Evolutionary conservation across 2,329 filamentous ascomycete genomes (phyloP).

Genomic region (Cladophialophora immunda): DNA sequence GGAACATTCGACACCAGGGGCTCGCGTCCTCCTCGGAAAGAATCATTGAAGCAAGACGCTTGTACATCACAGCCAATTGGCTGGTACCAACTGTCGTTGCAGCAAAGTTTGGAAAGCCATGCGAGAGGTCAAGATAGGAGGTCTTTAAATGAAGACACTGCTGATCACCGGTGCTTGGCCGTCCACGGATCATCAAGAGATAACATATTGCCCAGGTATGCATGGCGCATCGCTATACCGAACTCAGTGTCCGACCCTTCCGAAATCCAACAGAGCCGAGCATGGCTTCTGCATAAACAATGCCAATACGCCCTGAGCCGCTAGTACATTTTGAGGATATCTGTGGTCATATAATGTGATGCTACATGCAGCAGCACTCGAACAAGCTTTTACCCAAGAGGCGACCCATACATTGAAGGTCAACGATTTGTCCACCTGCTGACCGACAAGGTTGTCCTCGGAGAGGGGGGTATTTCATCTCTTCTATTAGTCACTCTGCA

Average conservation of each 20-base stretch:
- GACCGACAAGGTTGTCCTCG: neutral
- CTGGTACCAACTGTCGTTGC: neutral
- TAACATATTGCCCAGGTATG: neutral
- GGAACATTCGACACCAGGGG: neutral
- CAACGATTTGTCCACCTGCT: constrained; percentile 9
- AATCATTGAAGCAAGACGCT: neutral
- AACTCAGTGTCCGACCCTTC: constrained; percentile 4
- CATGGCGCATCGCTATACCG: neutral
- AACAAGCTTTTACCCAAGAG: constrained; percentile 23
- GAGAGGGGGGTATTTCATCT: neutral
- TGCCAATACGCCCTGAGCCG: constrained; percentile 7
- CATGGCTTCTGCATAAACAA: neutral
- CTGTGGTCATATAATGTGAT: neutral
- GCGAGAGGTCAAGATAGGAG: neutral
- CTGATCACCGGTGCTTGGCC: neutral
- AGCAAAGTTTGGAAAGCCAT: neutral
- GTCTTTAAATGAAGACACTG: neutral
- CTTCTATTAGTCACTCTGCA: neutral
- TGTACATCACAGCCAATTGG: neutral
- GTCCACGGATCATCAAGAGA: neutral
- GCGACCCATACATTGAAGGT: neutral
- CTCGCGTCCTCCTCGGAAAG: neutral
- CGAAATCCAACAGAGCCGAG: constrained; percentile 4
- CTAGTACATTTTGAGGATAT: constrained; percentile 13
- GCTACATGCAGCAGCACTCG: constrained; percentile 7